Evolutionary conservation across 805 yeast genomes (phyloP), one percentile per base, ranked within the genome.

Genomic region (Candida germanica): DNA sequence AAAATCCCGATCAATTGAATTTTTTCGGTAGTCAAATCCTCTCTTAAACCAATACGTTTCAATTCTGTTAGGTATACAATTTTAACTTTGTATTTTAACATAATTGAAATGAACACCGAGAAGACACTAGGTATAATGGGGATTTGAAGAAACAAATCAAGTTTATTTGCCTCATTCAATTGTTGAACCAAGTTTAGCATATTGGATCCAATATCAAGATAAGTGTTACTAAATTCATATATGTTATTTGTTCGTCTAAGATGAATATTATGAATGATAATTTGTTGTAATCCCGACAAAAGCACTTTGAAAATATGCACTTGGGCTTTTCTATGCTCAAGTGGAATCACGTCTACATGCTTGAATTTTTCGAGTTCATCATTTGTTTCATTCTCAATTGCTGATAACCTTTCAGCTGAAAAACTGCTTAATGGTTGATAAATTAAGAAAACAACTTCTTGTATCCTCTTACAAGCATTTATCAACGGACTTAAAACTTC

Each of bases 11-110:
- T 20, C 16, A 12, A 5, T 7, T 12, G 7, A 6, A 31, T 35
- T 13, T 22, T 29, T 5, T 15, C 17, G 2, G 15, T 20, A 16
- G 12, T 27, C 3, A 43, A 16, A 26, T 43, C 47, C 12, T 15
- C 9, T 29, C 47, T 28, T 7, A 15, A 12, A 3, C 12, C 12
- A 4, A 38, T 5, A 23, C 32, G 25, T 17, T 33, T 26, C 26
- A 43, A 34, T 28, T 40, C 36, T 2, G 21, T 23, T 19, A 40
- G 28, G 25, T 43, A 43, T 5, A 28, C 33, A 7, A 43, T 22
- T 30, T 43, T 43, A 17, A 43, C 16, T 17, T 40, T 39, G 21
- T 43, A 43, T 27, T 43, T 43, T 9, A 37, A 16, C 4, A 29
- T 15, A 2, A 36, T 14, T 1, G 42, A 33, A 11, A 38, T 23